Evolutionary conservation across 345 rosid species (phyloP).

Genomic region (Leavenworthia alabamica): DNA sequence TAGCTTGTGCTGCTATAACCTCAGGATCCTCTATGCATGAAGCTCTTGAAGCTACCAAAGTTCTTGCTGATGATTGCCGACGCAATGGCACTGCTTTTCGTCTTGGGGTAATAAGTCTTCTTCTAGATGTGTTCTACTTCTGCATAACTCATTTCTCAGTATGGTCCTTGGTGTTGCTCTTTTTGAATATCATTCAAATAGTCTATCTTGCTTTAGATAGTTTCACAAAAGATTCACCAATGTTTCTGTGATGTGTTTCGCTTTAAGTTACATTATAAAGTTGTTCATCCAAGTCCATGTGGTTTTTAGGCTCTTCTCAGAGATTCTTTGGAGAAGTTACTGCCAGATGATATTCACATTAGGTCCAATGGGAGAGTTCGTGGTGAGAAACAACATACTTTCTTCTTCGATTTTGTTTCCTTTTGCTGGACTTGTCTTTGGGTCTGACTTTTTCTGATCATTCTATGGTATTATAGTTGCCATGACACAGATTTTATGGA

Average conservation of each 20-base stretch:
- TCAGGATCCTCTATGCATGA: slow-evolving; percentile 74
- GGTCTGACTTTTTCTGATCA: slow-evolving; percentile 9
- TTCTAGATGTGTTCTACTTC: background rate
- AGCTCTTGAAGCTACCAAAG: slow-evolving; percentile 62
- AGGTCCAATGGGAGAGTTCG: slow-evolving; percentile 88
- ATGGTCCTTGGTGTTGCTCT: too few species aligned
- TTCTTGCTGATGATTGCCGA: slow-evolving; percentile 70
- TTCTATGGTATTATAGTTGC: slow-evolving; percentile 55
- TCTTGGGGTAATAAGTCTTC: slow-evolving; percentile 57
- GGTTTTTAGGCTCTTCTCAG: slow-evolving; percentile 67
- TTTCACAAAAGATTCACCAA: background rate
- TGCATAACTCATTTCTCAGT: too few species aligned
- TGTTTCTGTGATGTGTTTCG: background rate
- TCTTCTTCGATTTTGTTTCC: background rate
- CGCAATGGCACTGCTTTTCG: slow-evolving; percentile 86
- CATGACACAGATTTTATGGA: slow-evolving; percentile 85
- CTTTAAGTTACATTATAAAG: background rate
- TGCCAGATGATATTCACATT: slow-evolving; percentile 78
- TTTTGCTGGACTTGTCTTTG: background rate
- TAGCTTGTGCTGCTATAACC: slow-evolving; percentile 74
- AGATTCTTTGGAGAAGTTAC: slow-evolving; percentile 56
- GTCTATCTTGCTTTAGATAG: background rate
- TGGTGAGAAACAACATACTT: slow-evolving; percentile 41
- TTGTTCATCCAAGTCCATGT: background rate
- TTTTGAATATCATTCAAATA: background rate